Conservation (phyloP, 257 asterid genomes). For the Solanum medicagineum region DNA sequence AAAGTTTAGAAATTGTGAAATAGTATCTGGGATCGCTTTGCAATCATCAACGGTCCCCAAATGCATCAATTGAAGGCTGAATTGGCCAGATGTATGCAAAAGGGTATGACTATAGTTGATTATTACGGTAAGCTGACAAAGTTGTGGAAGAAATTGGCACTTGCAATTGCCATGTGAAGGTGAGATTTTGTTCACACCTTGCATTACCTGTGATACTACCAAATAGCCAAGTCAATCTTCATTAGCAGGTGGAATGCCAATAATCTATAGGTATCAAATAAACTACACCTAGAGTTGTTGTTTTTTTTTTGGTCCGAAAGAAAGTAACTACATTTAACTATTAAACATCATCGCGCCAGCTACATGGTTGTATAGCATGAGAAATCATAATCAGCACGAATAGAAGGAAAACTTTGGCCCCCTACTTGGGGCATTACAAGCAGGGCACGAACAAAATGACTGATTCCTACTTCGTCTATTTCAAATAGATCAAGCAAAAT, state of each 20-base stretch:
- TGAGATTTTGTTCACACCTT: too few relatives aligned
- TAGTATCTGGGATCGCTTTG: too few relatives aligned
- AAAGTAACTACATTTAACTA: too few relatives aligned
- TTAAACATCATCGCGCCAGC: not conserved
- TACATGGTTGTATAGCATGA: not conserved
- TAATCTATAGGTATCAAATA: not conserved
- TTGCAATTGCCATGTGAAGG: too few relatives aligned
- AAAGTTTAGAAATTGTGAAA: too few relatives aligned
- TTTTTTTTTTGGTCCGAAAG: not conserved
- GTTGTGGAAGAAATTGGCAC: too few relatives aligned
- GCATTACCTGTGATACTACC: too few relatives aligned
- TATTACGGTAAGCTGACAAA: too few relatives aligned
- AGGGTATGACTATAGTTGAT: too few relatives aligned
- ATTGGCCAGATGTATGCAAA: too few relatives aligned
- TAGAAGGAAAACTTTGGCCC: not conserved
- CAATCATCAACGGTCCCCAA: too few relatives aligned
- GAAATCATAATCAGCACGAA: not conserved
- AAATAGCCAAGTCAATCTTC: not conserved
- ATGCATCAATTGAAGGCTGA: too few relatives aligned
- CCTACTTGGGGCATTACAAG: not conserved
- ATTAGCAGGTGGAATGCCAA: not conserved
- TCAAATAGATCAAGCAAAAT: not conserved
- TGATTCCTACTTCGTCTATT: not conserved
- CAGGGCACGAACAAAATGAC: not conserved
- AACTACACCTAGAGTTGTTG: not conserved